phyloP scores from a whole-genome alignment of 495 filamentous ascomycete species.

The Tuber brumale region DNA sequence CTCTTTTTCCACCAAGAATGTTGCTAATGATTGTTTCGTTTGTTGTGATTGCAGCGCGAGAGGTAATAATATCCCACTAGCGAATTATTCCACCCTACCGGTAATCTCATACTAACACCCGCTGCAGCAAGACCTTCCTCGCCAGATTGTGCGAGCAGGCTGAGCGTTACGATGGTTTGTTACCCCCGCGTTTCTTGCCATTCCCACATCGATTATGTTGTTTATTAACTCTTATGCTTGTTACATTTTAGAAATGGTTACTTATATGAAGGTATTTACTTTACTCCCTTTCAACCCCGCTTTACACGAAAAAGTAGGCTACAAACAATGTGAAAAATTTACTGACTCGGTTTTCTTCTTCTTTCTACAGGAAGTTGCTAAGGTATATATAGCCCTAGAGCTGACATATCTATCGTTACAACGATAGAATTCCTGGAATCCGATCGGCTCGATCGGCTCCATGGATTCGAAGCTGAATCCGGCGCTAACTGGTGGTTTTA shows the following conservation, averaged over 20 bases:
- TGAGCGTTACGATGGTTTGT: conserved; percentile 96
- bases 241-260: conserved; percentile 76
- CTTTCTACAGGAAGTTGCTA: conserved; percentile 75
- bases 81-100: neutral
- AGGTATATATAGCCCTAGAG: conserved; percentile 54
- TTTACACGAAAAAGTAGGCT: conserved; percentile 5
- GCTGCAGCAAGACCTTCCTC: conserved; percentile 96
- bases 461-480: conserved; percentile 10
- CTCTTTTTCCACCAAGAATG: conserved; percentile 20
- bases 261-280: conserved; percentile 87
- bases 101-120: conserved; percentile 30
- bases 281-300: conserved; percentile 19
- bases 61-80: conserved; percentile 53
- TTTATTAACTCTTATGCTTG: conserved; percentile 41
- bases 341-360: neutral
- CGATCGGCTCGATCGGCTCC: conserved; percentile 5
- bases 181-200: conserved; percentile 5
- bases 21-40: conserved; percentile 46
- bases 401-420: conserved; percentile 3
- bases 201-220: conserved; percentile 9
- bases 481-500: conserved; percentile 41
- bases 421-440: conserved; percentile 5
- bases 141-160: conserved; percentile 99
- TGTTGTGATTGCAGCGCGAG: conserved; percentile 58
- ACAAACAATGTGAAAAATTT: neutral